These are phyloP conservation scores for Coemansia sp. DNA, from an alignment of 192 early-diverging fungal genomes.

Conservation along the genomic window DNA sequence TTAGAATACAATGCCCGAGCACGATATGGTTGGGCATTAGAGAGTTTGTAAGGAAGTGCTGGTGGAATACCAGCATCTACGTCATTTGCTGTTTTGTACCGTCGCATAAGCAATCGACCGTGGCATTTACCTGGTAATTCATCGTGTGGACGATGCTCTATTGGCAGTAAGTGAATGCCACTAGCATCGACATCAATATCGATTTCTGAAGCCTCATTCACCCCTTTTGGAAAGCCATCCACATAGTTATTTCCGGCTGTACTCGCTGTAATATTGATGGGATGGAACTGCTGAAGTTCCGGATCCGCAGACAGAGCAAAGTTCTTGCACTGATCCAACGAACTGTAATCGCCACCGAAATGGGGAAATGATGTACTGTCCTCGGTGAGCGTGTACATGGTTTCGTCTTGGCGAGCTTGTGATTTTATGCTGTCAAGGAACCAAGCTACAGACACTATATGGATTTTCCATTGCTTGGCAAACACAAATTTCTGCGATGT, in stretches of 20 bases:
- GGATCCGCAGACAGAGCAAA: slow-evolving; percentile 5
- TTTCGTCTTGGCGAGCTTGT: slow-evolving; percentile 34
- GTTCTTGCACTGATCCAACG: neutral
- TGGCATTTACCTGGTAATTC: neutral
- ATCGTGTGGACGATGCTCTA: no score
- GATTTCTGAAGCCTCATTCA: neutral
- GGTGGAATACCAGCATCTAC: neutral
- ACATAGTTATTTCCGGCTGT: neutral
- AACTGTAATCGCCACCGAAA: neutral
- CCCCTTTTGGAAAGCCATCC: slow-evolving; percentile 6
- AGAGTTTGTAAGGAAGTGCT: neutral
- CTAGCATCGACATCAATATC: slow-evolving; percentile 7
- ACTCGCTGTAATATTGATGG: neutral
- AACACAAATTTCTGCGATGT: slow-evolving; percentile 51
- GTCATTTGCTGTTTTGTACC: neutral
- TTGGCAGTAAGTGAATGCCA: neutral
- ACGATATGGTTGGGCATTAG: neutral
- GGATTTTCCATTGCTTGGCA: slow-evolving; percentile 35
- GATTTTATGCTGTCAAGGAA: slow-evolving; percentile 29
- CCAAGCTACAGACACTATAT: slow-evolving; percentile 42
- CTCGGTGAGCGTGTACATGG: slow-evolving; percentile 6
- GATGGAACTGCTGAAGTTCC: neutral
- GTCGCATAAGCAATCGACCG: slow-evolving; percentile 1
- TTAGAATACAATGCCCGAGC: neutral
- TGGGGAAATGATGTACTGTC: neutral